Evolutionary conservation across 352 stramenopile species (phyloP), one percentile per base, ranked within the genome.

Genomic region (Phytophthora macrochlamydospora): DNA sequence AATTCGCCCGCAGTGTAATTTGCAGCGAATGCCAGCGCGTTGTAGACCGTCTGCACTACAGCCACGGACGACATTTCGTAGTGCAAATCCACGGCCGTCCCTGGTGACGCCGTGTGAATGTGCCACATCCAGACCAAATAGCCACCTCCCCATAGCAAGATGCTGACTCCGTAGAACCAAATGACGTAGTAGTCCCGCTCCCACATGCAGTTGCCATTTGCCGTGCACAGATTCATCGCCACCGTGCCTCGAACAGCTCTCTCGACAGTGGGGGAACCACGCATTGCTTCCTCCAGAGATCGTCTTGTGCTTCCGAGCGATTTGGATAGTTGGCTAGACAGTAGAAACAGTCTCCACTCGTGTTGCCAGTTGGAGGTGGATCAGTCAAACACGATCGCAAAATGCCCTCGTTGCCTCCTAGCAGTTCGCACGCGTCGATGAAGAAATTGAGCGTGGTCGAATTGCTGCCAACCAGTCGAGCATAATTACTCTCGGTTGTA

Each of bases 401-500:
- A 46, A 88, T 78, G 2, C 59, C 62, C 0, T 75, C 53, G 1
- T 49, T 31, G 0, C 79, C 81, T 5, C 71, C 81, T 14, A 85
- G 55, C 4, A 79, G 67, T 54, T 90, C 81, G 33, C 81, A 90
- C 2, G 81, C 75, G 59, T 90, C 75, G 38, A 90, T 76, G 48
- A 73, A 81, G 18, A 89, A 83, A 40, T 64, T 73, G 30, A 86
- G 58, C 31, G 55, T 71, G 8, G 51, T 71, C 3, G 61, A 62
- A 13, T 62, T 68, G 30, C 59, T 73, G 11, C 49, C 56, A n/a
- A 13, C 57, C 31, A 64, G 44, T 12, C 24, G 53, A 9, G n/a
- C 9, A 18, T 60, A 71, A 11, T 63, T 42, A 0, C 61, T 18
- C 40, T 67, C 43, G 14, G 5, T 57, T 1, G 56, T 67, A 5